phyloP scores from a whole-genome alignment of 2,329 filamentous ascomycete genomes.

The Blastomyces emzantsi region DNA sequence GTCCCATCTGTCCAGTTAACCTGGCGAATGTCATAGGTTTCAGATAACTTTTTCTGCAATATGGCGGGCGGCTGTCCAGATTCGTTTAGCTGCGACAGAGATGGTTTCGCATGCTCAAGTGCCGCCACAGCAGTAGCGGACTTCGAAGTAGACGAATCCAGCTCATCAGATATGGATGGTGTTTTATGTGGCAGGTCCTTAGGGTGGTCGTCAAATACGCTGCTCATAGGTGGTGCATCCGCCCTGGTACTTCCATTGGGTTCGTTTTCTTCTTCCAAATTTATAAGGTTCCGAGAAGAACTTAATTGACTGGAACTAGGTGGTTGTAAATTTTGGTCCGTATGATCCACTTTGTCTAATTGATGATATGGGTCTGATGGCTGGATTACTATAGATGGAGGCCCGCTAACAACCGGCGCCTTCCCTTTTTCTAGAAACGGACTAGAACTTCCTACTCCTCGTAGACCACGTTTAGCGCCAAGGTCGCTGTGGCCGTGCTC shows the following conservation, averaged over 20 bases:
- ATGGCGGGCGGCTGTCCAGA: background rate
- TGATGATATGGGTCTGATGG: background rate
- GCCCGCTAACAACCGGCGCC: background rate
- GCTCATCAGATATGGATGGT: background rate
- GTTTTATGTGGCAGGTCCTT: background rate
- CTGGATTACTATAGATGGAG: background rate
- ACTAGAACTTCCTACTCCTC: background rate
- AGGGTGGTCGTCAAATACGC: background rate
- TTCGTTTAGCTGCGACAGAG: background rate
- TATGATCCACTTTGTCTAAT: background rate
- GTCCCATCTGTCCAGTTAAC: conserved; percentile 71
- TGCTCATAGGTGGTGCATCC: background rate
- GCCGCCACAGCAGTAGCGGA: background rate
- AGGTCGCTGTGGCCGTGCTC: background rate
- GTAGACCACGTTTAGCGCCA: background rate
- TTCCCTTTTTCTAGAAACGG: background rate
- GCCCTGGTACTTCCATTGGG: background rate
- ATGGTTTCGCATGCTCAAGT: background rate
- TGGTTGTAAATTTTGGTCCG: background rate
- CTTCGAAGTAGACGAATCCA: background rate
- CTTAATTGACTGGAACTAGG: background rate
- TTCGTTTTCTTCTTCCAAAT: background rate
- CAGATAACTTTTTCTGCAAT: conserved; percentile 27
- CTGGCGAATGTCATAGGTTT: conserved; percentile 90
- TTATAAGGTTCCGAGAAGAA: conserved; percentile 5